Evolutionary conservation across 2,329 filamentous ascomycete genomes (phyloP).

Genomic region (Rutstroemia sydowiana): DNA sequence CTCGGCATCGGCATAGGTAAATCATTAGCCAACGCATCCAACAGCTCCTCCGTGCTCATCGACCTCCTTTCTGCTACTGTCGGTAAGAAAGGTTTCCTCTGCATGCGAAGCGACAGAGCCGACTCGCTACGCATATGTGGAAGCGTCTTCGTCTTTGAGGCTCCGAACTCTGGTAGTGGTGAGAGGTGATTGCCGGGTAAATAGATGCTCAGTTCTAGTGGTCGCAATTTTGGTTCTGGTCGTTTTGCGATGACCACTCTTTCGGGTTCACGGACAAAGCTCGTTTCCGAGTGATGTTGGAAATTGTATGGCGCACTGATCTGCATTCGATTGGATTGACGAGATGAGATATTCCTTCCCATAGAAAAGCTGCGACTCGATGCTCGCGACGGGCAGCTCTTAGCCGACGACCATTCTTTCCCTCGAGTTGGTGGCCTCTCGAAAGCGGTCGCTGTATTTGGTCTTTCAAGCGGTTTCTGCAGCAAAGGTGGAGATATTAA

Average conservation of each 20-base stretch:
- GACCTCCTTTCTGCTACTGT: slow-evolving; percentile 22
- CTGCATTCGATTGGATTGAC: slow-evolving; percentile 22
- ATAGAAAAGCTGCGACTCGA: slow-evolving; percentile 38
- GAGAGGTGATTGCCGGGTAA: slow-evolving; percentile 41
- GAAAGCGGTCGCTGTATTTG: slow-evolving; percentile 9
- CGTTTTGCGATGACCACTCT: slow-evolving; percentile 36
- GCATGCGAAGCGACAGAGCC: slow-evolving; percentile 24
- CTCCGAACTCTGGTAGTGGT: slow-evolving; percentile 47
- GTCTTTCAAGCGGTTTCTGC: slow-evolving; percentile 23
- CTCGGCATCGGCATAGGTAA: slow-evolving; percentile 21
- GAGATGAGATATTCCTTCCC: slow-evolving; percentile 36
- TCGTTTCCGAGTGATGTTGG: slow-evolving; percentile 6
- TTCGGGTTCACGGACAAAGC: slow-evolving; percentile 13
- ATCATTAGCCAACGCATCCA: slow-evolving; percentile 21
- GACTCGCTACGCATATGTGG: slow-evolving; percentile 26
- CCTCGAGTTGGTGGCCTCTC: slow-evolving; percentile 13
- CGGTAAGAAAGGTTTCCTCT: slow-evolving; percentile 26
- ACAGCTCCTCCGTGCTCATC: slow-evolving; percentile 21
- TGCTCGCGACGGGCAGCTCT: slow-evolving; percentile 35
- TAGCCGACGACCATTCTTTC: slow-evolving; percentile 25
- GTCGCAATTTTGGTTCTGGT: slow-evolving; percentile 37
- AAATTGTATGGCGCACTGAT: slow-evolving; percentile 10
- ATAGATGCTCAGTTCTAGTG: slow-evolving; percentile 51
- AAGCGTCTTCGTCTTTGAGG: slow-evolving; percentile 15
- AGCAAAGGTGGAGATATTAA: slow-evolving; percentile 30